Conservation (phyloP, 225 moss, liverwort and hornwort species). For the Straminergon stramineum region DNA sequence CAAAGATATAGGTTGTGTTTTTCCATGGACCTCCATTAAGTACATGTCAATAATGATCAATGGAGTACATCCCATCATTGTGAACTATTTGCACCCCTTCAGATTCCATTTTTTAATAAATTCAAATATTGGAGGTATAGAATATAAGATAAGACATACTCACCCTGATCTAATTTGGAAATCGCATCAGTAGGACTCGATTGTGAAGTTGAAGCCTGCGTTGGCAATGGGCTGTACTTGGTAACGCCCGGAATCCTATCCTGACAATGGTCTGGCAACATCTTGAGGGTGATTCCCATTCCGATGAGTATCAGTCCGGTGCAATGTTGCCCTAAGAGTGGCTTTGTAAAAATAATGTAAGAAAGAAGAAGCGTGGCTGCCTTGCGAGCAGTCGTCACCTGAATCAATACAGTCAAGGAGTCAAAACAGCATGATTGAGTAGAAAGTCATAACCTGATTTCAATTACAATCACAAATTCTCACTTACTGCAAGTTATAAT, state of each 20-base stretch:
- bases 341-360: slow-evolving; percentile 80
- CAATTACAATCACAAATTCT: background rate
- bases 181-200: background rate
- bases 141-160: background rate
- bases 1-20: background rate
- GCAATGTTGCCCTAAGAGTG: slow-evolving; percentile 66
- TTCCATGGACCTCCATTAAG: no score
- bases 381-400: slow-evolving; percentile 90
- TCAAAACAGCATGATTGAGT: background rate
- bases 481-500: background rate
- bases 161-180: slow-evolving; percentile 24
- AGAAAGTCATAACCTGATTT: background rate
- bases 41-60: background rate
- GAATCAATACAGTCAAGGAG: background rate
- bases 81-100: background rate
- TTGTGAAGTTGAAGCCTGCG: slow-evolving; percentile 17
- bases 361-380: slow-evolving; percentile 72
- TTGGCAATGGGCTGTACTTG: slow-evolving; percentile 15
- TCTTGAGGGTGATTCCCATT: slow-evolving; percentile 70
- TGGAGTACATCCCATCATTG: no score
- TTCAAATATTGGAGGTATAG: background rate
- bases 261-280: slow-evolving; percentile 50
- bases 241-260: background rate
- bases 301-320: slow-evolving; percentile 56
- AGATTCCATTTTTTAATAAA: background rate